Percentiles rank a stretch among this genome's conserved stretches.
phyloP scores from a whole-genome alignment of 2,329 filamentous ascomycete genomes.

The Lachnellula willkommii region DNA sequence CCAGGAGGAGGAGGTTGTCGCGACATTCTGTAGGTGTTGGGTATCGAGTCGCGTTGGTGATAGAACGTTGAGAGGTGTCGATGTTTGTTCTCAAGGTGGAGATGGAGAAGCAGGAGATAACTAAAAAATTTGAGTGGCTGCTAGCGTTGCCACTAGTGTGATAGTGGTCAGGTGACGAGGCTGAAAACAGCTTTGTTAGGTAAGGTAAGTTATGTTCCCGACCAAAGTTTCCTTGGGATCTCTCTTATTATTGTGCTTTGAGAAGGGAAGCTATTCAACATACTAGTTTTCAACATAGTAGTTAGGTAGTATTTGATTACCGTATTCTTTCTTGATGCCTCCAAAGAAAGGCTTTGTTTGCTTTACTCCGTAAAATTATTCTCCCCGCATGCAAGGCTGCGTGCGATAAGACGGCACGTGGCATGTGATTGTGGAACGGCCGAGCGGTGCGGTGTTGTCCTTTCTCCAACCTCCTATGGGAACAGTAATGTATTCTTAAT shows the following conservation, averaged over 20 bases:
- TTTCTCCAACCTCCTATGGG: too few relatives aligned
- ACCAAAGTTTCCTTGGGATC: too few relatives aligned
- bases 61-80: neutral
- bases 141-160: neutral
- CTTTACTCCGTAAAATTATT: neutral
- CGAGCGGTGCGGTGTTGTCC: neutral
- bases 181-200: neutral
- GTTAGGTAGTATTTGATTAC: too few relatives aligned
- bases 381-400: neutral
- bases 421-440: slow-evolving; percentile 1
- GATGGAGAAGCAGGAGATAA: neutral
- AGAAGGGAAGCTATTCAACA: too few relatives aligned
- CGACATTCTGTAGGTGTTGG: slow-evolving; percentile 22
- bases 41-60: slow-evolving; percentile 2
- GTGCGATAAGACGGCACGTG: neutral
- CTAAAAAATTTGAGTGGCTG: neutral
- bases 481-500: too few relatives aligned
- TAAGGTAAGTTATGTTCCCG: neutral
- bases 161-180: neutral
- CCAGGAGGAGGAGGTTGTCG: slow-evolving; percentile 27
- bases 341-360: neutral
- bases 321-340: too few relatives aligned
- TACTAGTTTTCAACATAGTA: too few relatives aligned
- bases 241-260: too few relatives aligned
- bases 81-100: neutral